Conservation (phyloP, 768 basidiomycete species). For the Boletus huronensis region DNA sequence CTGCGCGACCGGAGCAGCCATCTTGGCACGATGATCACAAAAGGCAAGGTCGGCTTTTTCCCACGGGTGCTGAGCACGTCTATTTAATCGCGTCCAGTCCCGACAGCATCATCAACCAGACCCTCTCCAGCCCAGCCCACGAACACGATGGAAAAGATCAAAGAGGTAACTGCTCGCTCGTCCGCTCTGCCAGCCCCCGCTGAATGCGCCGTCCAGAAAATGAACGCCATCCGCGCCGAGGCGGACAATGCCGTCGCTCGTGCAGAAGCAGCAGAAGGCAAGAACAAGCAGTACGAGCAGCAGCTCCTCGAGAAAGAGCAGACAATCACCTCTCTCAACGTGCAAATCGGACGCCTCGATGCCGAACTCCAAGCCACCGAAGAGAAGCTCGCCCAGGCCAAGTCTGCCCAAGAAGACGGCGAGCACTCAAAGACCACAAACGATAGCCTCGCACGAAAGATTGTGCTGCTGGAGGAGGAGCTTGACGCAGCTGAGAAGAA, state of each 20-base stretch:
- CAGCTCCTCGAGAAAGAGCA: slow-evolving; percentile 78
- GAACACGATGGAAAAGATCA: slow-evolving; percentile 46
- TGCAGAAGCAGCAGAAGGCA: slow-evolving; percentile 83
- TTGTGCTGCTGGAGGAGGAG: slow-evolving; percentile 91
- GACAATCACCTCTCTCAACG: slow-evolving; percentile 73
- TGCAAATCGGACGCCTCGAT: slow-evolving; percentile 65
- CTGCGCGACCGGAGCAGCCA: slow-evolving; percentile 73
- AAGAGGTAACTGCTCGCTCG: slow-evolving; percentile 31
- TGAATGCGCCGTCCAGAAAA: slow-evolving; percentile 47
- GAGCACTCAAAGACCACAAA: slow-evolving; percentile 67
- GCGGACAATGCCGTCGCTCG: slow-evolving; percentile 78
- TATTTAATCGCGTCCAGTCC: slow-evolving; percentile 25
- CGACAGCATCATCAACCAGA: slow-evolving; percentile 6
- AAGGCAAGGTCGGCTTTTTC: slow-evolving; percentile 32
- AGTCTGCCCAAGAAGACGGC: slow-evolving; percentile 61
- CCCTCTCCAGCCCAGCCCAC: slow-evolving; percentile 5
- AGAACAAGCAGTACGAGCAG: slow-evolving; percentile 78
- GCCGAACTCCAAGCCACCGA: slow-evolving; percentile 70
- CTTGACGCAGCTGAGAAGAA: slow-evolving; percentile 95
- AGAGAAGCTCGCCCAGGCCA: slow-evolving; percentile 57
- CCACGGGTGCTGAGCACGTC: slow-evolving; percentile 28
- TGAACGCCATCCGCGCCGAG: slow-evolving; percentile 74
- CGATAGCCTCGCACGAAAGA: slow-evolving; percentile 77
- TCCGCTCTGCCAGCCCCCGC: not conserved
- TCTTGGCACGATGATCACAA: slow-evolving; percentile 37